Evolutionary conservation across 2,329 filamentous ascomycete genomes (phyloP).

Genomic region (Phyllosticta paracitricarpa): DNA sequence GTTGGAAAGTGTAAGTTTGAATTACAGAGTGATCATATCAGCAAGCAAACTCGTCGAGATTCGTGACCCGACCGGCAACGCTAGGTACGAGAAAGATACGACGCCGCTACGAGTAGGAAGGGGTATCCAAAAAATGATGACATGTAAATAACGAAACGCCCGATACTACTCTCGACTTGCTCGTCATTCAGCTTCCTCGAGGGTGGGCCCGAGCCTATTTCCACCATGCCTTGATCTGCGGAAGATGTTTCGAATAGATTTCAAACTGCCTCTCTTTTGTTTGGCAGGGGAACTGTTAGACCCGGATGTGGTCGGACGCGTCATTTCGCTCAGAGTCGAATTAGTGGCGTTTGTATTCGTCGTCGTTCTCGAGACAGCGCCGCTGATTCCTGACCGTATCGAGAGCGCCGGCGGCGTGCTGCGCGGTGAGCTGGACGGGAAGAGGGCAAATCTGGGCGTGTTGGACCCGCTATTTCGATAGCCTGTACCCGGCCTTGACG

Average conservation of each 20-base stretch:
- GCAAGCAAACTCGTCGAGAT: slow-evolving; percentile 8
- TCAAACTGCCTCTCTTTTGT: slow-evolving; percentile 2
- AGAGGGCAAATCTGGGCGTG: slow-evolving; percentile 5
- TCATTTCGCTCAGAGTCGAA: slow-evolving; percentile 4
- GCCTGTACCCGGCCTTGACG: slow-evolving; percentile 1
- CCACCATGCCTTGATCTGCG: slow-evolving; percentile 1
- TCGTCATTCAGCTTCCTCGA: slow-evolving; percentile 7
- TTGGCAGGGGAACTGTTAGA: neutral
- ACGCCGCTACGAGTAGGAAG: neutral
- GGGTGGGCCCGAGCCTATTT: slow-evolving; percentile 7
- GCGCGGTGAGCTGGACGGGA: slow-evolving; percentile 2
- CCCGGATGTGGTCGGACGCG: slow-evolving; percentile 5
- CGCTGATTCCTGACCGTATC: slow-evolving; percentile 7
- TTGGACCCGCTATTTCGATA: neutral
- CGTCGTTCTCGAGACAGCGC: neutral
- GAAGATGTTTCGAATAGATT: slow-evolving; percentile 5
- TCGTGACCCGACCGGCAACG: slow-evolving; percentile 7
- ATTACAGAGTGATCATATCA: neutral
- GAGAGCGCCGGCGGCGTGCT: neutral
- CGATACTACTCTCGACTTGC: neutral
- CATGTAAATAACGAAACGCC: neutral
- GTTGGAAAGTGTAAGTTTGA: neutral
- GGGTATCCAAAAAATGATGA: slow-evolving; percentile 3
- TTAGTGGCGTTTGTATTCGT: slow-evolving; percentile 7
- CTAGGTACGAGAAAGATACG: neutral